Conservation (phyloP, 73 alveolate genomes). For the Paramecium tetraurelia region DNA sequence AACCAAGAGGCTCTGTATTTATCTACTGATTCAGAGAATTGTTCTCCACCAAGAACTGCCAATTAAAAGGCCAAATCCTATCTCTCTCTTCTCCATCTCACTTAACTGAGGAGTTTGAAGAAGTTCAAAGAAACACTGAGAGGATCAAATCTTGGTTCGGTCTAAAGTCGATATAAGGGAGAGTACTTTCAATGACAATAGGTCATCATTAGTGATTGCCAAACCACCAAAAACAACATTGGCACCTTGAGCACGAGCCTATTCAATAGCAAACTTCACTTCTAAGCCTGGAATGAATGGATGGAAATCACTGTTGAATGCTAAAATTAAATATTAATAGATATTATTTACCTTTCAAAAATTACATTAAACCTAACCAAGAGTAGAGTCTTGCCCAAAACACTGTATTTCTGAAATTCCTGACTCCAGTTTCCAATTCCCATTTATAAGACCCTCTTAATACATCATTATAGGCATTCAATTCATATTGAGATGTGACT, state of each 20-base stretch:
- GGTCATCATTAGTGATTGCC: slow-evolving; percentile 63
- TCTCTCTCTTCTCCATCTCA: slow-evolving; percentile 69
- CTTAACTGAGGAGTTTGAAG: background rate
- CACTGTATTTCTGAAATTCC: slow-evolving; percentile 62
- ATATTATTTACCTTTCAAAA: slow-evolving; percentile 54
- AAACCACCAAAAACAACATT: slow-evolving; percentile 74
- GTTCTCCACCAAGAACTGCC: slow-evolving; percentile 68
- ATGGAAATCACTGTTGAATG: slow-evolving; percentile 69
- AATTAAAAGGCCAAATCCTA: slow-evolving; percentile 54
- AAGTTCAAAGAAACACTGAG: background rate
- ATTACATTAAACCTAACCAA: slow-evolving; percentile 42
- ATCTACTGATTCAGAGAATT: slow-evolving; percentile 76
- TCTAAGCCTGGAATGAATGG: slow-evolving; percentile 83
- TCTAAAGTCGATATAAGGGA: background rate
- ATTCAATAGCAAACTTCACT: slow-evolving; percentile 79
- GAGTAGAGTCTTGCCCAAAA: slow-evolving; percentile 70
- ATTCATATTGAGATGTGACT: slow-evolving; percentile 75
- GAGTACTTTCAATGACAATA: slow-evolving; percentile 38
- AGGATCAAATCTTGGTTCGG: slow-evolving; percentile 64
- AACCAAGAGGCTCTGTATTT: slow-evolving; percentile 73
- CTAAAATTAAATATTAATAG: background rate
- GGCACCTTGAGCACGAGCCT: slow-evolving; percentile 74
- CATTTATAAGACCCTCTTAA: slow-evolving; percentile 63
- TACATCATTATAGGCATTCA: slow-evolving; percentile 60
- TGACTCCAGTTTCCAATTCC: slow-evolving; percentile 56